Percentiles rank a stretch among this genome's conserved stretches.
Evolutionary conservation across 768 basidiomycete species (phyloP).

Genomic region (Agaricus sinodeliciosus): DNA sequence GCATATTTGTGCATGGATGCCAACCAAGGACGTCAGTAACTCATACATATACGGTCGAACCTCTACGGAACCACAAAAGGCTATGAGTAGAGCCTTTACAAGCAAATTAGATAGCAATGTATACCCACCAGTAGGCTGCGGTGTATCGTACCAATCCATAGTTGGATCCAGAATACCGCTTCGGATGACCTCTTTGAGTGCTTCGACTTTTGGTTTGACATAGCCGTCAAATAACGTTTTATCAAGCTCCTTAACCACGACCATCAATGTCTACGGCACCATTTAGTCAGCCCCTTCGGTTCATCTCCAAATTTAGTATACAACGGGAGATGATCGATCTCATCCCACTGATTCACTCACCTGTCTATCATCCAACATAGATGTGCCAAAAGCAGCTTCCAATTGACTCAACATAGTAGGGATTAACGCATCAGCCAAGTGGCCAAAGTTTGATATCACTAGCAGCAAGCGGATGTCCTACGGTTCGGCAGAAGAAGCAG

Average conservation of each 20-base stretch:
- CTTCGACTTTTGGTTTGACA: slow-evolving; percentile 72
- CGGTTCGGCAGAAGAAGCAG: slow-evolving; percentile 6
- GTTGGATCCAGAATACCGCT: slow-evolving; percentile 70
- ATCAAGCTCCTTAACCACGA: slow-evolving; percentile 79
- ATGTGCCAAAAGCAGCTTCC: slow-evolving; percentile 66
- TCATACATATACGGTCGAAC: slow-evolving; percentile 94
- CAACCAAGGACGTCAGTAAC: slow-evolving; percentile 80
- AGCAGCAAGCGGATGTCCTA: slow-evolving; percentile 85
- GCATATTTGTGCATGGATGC: slow-evolving; percentile 87
- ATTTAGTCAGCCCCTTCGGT: slow-evolving; percentile 4
- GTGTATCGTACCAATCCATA: slow-evolving; percentile 94
- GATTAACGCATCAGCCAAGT: slow-evolving; percentile 63
- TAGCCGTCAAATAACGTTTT: slow-evolving; percentile 86
- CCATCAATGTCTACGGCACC: slow-evolving; percentile 53
- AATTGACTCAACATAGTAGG: slow-evolving; percentile 79
- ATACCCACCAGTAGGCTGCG: slow-evolving; percentile 78
- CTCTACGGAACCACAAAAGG: slow-evolving; percentile 33
- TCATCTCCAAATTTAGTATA: slow-evolving; percentile 6
- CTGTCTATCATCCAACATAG: slow-evolving; percentile 66
- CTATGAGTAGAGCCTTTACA: too few species aligned
- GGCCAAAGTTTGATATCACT: slow-evolving; percentile 83
- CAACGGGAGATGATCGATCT: slow-evolving; percentile 11
- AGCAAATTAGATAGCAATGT: not conserved
- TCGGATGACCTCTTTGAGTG: slow-evolving; percentile 60
- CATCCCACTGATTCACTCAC: slow-evolving; percentile 25